Evolutionary conservation across 495 filamentous ascomycete species (phyloP), one percentile per base, ranked within the genome.

Genomic region (Penicillium atrosanguineum): DNA sequence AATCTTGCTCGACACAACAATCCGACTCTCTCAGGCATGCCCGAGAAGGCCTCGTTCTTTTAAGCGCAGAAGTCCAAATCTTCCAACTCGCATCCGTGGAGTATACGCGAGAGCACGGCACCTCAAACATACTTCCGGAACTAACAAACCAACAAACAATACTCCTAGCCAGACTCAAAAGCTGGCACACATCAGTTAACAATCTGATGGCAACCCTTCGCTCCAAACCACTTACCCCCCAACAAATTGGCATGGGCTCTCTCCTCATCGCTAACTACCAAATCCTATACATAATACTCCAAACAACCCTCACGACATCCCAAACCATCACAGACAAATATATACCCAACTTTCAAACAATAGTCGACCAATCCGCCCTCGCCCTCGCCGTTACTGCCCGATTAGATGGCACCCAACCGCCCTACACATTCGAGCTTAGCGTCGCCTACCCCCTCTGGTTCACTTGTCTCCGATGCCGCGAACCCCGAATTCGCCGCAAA

Each of bases 381-480:
- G 50, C 57, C 7, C 44, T 64, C 0, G 29, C 57, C 8, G 52
- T 51, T 7, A 56, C 56, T 1, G 41, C 42, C 15, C 46, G 52
- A n/a, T 18, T 51, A 36, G 62, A 67, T 31, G 61, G 65, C 1
- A 59, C 53, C 8, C 61, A 67, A 21, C 60, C 65, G 18, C 63
- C 62, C 6, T 70, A 65, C 36, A 70, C 65, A 9, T 70, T 70
- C 28, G 69, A 72, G 16, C 37, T 64, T 14, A 61, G 57, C 8
- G 47, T 70, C 9, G 61, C 57, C 4, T 26, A 62, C 7, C 63
- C 65, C 4, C 57, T 68, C 0, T 68, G 60, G 44, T 50, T 70
- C 16, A 65, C 63, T 1, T 57, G 49, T 2, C 42, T 69, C 3
- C 61, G 62, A 54, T 72, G 70, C 44, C 69, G 67, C 2, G 56